Base-by-base conservation (phyloP, 352 stramenopile genomes). In the Peronospora destructor region DNA sequence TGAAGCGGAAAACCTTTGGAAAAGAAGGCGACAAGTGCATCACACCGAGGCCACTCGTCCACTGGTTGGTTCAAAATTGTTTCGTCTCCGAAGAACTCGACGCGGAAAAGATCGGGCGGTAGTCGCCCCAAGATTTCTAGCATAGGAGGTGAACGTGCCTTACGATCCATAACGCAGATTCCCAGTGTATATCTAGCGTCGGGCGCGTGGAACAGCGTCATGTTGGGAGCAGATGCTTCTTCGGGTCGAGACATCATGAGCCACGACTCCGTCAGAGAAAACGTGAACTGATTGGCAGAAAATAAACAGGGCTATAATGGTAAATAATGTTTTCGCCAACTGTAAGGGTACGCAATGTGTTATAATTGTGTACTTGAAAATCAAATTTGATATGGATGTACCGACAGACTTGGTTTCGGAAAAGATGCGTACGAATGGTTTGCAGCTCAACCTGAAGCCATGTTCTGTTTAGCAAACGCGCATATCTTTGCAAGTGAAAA, bases 151-250 rank as follows among this genome's bases (percentile, higher is more conserved):
- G 90, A 98, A 7, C 70, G 75, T 10, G 79, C 77, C 71, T 99
- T 99, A 68, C 98, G 98, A 61, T 98, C 94, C 93, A 98, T 98
- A 34, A 96, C 96, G 64, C 95, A 99, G 35, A 99, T 94, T 29
- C 96, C 96, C 17, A 99, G 62, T 19, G 71, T 87, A 66, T 74
- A 91, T 25, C 28, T 55, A 12, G 66, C 59, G 6, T 61, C 53
- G 4, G 46, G 45, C 2, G 42, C 49, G 28, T 56, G 50, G 56
- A 51, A 62, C 16, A 46, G 51, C 37, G 52, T 63, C 57, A 49
- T 49, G 25, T 36, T 33, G 28, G 28, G 23, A 26, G 23, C 23
- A 26, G 23, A 6, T 26, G 23, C 4, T 26, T 26, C 23, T 3
- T 26, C 4, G 4, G 23, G 23, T 26, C 2, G 2, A 26, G 23